Evolutionary conservation across 179 eudicot genomes (phyloP).

Genomic region (Carnegiea gigantea): DNA sequence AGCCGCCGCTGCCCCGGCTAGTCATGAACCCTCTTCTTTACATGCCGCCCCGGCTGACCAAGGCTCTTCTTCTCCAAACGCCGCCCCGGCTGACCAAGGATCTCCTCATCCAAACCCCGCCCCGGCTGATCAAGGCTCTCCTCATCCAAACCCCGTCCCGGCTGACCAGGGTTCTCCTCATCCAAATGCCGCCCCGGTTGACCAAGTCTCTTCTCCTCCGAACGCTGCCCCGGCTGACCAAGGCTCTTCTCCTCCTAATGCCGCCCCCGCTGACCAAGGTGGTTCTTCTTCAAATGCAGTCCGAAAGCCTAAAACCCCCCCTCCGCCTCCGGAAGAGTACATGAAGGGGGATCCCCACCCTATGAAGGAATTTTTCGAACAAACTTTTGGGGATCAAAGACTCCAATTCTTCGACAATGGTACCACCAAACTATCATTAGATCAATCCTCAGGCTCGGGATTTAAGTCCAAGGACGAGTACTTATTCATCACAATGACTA

Average conservation of each 20-base stretch:
- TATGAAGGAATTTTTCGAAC: slow-evolving; percentile 17
- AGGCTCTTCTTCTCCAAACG: not conserved
- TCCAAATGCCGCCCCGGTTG: not conserved
- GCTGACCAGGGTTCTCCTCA: not conserved
- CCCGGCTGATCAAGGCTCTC: not conserved
- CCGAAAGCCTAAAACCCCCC: not conserved
- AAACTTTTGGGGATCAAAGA: slow-evolving; percentile 28
- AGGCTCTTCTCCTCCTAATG: not conserved
- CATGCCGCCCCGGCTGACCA: too few species aligned
- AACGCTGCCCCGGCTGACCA: not conserved
- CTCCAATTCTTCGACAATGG: slow-evolving; percentile 33
- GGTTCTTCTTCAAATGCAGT: not conserved
- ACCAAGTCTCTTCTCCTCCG: not conserved
- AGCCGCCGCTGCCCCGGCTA: too few species aligned
- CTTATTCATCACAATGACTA: slow-evolving; percentile 27
- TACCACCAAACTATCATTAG: slow-evolving; percentile 27
- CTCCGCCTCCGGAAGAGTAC: not conserved
- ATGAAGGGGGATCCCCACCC: not conserved
- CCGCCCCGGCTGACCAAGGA: not conserved
- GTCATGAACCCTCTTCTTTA: too few species aligned
- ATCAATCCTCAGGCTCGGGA: slow-evolving; percentile 33
- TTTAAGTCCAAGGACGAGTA: slow-evolving; percentile 31
- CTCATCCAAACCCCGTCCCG: not conserved
- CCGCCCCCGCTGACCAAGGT: not conserved
- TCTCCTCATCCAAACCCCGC: not conserved